Conservation (phyloP, 164 flowering plant genomes). For the Saururus chinensis region DNA sequence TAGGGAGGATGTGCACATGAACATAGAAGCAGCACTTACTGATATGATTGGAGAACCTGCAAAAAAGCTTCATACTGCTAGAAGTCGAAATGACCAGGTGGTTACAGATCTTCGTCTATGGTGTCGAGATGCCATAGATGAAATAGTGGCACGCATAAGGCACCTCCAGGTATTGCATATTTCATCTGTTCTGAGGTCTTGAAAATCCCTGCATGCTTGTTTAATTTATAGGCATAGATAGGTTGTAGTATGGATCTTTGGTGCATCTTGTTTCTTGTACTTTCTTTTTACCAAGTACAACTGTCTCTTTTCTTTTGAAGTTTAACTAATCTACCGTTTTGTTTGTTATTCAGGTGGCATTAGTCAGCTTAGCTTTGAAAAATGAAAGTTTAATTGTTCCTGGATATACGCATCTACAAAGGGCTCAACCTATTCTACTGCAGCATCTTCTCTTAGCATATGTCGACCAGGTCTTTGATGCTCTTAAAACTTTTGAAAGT, state of each 20-base stretch:
- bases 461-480: slow-evolving; percentile 82
- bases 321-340: background rate
- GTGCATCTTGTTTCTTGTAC: background rate
- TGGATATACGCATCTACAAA: slow-evolving; percentile 94
- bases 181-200: background rate
- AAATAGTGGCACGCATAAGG: slow-evolving; percentile 31
- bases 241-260: background rate
- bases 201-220: background rate
- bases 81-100: slow-evolving; percentile 97
- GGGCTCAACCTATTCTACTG: slow-evolving; percentile 91
- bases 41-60: slow-evolving; percentile 97
- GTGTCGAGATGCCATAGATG: slow-evolving; percentile 97
- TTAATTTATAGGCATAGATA: too few relatives aligned
- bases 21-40: slow-evolving; percentile 95
- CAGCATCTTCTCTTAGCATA: slow-evolving; percentile 86
- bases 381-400: slow-evolving; percentile 86
- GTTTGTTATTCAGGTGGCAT: slow-evolving; percentile 36
- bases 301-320: background rate
- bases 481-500: background rate
- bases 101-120: slow-evolving; percentile 87
- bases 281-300: background rate
- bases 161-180: slow-evolving; percentile 49
- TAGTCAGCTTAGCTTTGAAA: slow-evolving; percentile 59
- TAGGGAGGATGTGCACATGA: slow-evolving; percentile 99
- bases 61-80: slow-evolving; percentile 92